A percentile compares a stretch with the other conserved stretches of the same genome.
These are phyloP conservation scores for Piper betle DNA, from an alignment of 164 flowering plant genomes.

Conservation along the genomic window DNA sequence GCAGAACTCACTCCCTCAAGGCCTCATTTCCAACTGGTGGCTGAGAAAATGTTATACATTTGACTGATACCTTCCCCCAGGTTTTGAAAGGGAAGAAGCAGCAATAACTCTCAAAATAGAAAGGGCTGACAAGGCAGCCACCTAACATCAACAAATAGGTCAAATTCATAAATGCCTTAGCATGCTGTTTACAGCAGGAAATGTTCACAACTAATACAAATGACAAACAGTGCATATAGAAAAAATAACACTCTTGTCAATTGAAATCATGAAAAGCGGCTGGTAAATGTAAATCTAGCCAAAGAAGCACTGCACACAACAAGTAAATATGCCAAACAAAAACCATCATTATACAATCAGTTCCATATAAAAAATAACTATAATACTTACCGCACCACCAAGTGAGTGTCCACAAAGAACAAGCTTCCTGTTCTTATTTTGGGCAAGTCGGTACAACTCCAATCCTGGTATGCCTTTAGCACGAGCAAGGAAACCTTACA, in stretches of 20 bases:
- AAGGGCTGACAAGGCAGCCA: conserved; percentile 87
- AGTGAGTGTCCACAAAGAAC: conserved; percentile 98
- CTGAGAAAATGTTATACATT: conserved; percentile 96
- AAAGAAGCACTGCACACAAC: too few relatives aligned
- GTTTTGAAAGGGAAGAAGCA: conserved; percentile 53
- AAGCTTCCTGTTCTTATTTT: conserved; percentile 84
- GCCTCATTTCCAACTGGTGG: conserved; percentile 99
- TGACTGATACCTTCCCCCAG: conserved; percentile 55
- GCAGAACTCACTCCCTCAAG: conserved; percentile 66
- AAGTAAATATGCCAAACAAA: too few relatives aligned
- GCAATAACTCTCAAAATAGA: conserved; percentile 89
- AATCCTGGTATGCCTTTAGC: conserved; percentile 99
- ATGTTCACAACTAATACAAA: too few relatives aligned
- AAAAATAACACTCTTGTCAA: too few relatives aligned
- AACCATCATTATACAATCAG: too few relatives aligned
- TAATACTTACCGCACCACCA: conserved; percentile 91
- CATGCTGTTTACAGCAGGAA: not conserved
- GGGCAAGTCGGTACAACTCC: conserved; percentile 94
- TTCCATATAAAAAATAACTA: too few relatives aligned
- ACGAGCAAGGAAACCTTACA: conserved; percentile 89
- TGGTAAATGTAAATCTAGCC: too few relatives aligned
- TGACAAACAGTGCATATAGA: too few relatives aligned
- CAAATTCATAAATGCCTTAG: not conserved
- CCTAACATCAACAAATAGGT: conserved; percentile 22
- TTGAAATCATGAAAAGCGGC: too few relatives aligned